phyloP scores from a whole-genome alignment of 2,329 filamentous ascomycete species.

The Apiospora phragmitis region DNA sequence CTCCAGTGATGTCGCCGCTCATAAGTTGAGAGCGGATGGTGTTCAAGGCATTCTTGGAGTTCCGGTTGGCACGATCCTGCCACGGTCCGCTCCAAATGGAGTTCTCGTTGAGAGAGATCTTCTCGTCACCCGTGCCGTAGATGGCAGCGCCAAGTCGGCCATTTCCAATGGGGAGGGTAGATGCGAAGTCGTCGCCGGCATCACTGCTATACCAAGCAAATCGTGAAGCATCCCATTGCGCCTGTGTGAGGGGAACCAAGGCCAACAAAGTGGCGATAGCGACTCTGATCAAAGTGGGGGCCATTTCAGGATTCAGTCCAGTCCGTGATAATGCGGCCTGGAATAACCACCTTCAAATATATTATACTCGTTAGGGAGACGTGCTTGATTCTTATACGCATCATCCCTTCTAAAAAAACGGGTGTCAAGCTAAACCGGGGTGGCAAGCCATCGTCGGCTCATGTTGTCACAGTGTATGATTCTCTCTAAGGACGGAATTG shows the following conservation, averaged over 20 bases:
- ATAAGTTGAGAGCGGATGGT: conserved; percentile 37
- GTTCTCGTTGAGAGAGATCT: conserved; percentile 48
- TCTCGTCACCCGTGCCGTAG: conserved; percentile 38
- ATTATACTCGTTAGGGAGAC: background rate
- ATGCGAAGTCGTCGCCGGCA: conserved; percentile 19
- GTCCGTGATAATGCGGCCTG: no score
- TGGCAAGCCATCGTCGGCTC: background rate
- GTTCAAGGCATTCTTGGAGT: conserved; percentile 33
- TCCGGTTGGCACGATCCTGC: conserved; percentile 43
- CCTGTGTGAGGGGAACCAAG: background rate
- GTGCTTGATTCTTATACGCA: background rate
- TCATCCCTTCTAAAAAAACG: background rate
- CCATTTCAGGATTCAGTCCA: background rate
- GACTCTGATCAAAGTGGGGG: background rate
- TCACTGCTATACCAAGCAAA: conserved; percentile 20
- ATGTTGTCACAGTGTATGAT: background rate
- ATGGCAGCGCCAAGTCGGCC: conserved; percentile 44
- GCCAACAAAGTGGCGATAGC: background rate
- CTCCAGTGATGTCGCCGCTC: conserved; percentile 36
- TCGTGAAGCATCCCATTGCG: conserved; percentile 17
- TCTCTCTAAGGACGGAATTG: background rate
- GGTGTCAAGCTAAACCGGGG: background rate
- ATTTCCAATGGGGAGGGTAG: conserved; percentile 50
- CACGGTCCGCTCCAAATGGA: conserved; percentile 48
- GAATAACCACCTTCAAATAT: background rate